These are phyloP conservation scores for Botryotinia globosa DNA, from an alignment of 2,329 filamentous ascomycete species.

Conservation along the genomic window DNA sequence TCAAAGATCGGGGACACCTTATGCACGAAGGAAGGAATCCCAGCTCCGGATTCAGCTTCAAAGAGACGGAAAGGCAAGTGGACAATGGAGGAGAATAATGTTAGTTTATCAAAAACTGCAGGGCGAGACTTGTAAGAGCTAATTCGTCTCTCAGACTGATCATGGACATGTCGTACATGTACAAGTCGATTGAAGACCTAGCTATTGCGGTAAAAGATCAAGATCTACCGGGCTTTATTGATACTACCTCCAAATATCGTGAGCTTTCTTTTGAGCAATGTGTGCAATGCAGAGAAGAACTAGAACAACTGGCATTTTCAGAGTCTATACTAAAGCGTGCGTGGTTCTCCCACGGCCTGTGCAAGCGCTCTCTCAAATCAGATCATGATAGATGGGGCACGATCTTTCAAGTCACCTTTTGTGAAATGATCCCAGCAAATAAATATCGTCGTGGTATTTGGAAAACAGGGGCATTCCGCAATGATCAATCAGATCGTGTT, in stretches of 20 bases:
- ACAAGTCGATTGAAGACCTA: neutral
- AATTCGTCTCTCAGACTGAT: rapidly evolving
- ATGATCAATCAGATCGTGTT: rapidly evolving
- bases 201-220: neutral
- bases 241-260: no score
- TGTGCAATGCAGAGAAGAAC: no score
- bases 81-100: neutral
- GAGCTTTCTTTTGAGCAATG: no score
- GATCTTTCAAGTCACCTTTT: neutral
- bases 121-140: rapidly evolving
- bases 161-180: neutral
- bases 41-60: neutral
- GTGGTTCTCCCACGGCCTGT: neutral
- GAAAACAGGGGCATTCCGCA: neutral
- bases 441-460: rapidly evolving
- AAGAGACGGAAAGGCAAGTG: neutral
- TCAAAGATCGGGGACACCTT: neutral
- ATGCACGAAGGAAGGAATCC: neutral
- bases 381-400: rapidly evolving
- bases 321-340: no score
- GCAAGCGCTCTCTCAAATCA: rapidly evolving
- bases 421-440: rapidly evolving
- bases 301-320: no score
- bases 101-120: neutral
- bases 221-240: neutral